Conservation (phyloP, 768 basidiomycete genomes). For the Kwoniella heveanensis region DNA sequence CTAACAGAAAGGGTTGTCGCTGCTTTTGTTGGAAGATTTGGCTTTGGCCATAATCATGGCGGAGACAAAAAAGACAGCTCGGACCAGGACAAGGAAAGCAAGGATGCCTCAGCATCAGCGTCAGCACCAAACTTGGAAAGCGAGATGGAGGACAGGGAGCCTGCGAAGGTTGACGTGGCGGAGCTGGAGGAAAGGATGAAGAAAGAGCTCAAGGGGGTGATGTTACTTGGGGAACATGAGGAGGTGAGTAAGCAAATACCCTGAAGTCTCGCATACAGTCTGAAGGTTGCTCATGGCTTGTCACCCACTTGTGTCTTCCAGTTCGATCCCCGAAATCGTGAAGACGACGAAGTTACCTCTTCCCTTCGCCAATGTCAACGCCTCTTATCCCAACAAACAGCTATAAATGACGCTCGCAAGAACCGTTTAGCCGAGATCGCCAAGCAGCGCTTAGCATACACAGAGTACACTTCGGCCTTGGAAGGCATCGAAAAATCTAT, state of each 20-base stretch:
- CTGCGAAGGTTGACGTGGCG: slow-evolving; percentile 66
- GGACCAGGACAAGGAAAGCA: slow-evolving; percentile 42
- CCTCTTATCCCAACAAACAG: slow-evolving; percentile 73
- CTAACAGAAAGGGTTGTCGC: slow-evolving; percentile 71
- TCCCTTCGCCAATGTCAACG: slow-evolving; percentile 85
- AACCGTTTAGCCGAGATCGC: slow-evolving; percentile 72
- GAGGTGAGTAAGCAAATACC: slow-evolving; percentile 62
- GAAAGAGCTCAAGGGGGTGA: slow-evolving; percentile 57
- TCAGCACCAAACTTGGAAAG: slow-evolving; percentile 27
- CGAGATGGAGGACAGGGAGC: slow-evolving; percentile 72
- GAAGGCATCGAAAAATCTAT: slow-evolving; percentile 88
- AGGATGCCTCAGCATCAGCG: slow-evolving; percentile 24
- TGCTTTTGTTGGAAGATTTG: slow-evolving; percentile 36
- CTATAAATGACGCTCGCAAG: slow-evolving; percentile 82
- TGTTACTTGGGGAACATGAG: slow-evolving; percentile 59
- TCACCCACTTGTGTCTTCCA: slow-evolving; percentile 14
- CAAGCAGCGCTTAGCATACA: slow-evolving; percentile 82
- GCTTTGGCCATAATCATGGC: slow-evolving; percentile 4
- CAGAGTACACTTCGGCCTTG: slow-evolving; percentile 82
- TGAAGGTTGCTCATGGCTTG: background rate
- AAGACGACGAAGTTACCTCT: slow-evolving; percentile 85
- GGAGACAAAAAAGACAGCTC: slow-evolving; percentile 12
- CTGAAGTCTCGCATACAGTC: background rate
- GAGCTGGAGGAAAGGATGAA: slow-evolving; percentile 58
- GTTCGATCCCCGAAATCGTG: slow-evolving; percentile 60